Evolutionary conservation across 257 asterid species (phyloP).

Genomic region (Solanum medicagineum): DNA sequence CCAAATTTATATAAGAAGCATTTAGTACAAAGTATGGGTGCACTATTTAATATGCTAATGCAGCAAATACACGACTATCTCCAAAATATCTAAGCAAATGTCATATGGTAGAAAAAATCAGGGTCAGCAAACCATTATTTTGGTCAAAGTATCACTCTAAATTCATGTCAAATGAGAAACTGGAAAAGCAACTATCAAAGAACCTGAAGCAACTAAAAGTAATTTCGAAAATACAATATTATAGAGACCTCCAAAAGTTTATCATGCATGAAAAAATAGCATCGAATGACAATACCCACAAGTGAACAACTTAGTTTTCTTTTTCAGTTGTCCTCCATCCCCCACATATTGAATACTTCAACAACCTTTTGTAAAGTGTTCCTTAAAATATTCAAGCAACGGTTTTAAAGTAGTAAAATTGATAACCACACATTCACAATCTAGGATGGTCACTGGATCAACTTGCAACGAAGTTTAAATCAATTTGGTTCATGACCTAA

Average conservation of each 20-base stretch:
- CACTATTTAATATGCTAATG: not conserved
- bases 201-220: not conserved
- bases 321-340: not conserved
- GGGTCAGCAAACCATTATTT: not conserved
- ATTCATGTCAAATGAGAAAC: not conserved
- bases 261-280: not conserved
- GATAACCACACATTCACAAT: not conserved
- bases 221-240: not conserved
- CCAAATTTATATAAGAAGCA: not conserved
- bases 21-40: not conserved
- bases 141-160: not conserved
- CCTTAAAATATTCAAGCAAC: not conserved
- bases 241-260: not conserved
- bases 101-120: not conserved
- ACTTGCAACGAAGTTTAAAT: not conserved
- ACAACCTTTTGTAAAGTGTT: not conserved
- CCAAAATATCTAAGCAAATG: not conserved
- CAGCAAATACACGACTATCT: not conserved
- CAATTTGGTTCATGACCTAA: not conserved
- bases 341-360: not conserved
- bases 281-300: not conserved
- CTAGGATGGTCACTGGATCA: not conserved
- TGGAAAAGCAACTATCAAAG: not conserved
- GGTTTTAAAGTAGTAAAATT: not conserved
- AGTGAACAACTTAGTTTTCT: not conserved